Evolutionary conservation across 148 eudicot genomes (phyloP).

Genomic region (Cornus kousa): DNA sequence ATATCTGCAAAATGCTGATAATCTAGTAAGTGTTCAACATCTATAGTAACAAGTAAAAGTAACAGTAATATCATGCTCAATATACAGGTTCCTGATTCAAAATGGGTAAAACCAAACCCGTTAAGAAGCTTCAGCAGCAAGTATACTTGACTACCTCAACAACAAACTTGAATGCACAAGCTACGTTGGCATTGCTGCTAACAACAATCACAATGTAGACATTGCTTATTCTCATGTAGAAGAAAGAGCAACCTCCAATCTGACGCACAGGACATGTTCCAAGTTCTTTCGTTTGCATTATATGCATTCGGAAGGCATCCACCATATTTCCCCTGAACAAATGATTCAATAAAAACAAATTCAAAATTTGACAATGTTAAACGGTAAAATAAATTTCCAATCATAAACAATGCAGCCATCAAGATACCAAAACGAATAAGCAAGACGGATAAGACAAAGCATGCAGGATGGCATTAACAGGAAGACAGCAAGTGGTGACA

Average conservation of each 20-base stretch:
- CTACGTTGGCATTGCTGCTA: conserved; percentile 99
- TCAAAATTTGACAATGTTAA: background rate
- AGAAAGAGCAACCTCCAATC: conserved; percentile 97
- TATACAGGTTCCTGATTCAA: background rate
- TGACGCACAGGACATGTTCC: conserved; percentile 98
- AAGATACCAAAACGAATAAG: background rate
- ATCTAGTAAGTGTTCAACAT: background rate
- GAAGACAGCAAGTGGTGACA: background rate
- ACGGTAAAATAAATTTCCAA: background rate
- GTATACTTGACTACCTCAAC: conserved; percentile 63
- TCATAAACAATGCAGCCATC: background rate
- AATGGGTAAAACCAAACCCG: background rate
- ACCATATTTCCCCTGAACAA: conserved; percentile 91
- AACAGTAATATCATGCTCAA: background rate
- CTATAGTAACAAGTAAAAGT: background rate
- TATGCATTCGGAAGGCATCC: conserved; percentile 96
- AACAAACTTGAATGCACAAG: conserved; percentile 97
- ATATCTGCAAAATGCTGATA: background rate
- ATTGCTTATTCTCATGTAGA: conserved; percentile 97
- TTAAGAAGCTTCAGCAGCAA: conserved; percentile 13
- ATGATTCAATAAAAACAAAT: conserved; percentile 8
- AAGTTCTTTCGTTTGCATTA: conserved; percentile 98
- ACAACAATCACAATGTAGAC: conserved; percentile 98
- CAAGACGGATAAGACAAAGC: background rate
- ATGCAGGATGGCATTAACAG: background rate